A percentile compares a stretch with the other conserved stretches of the same genome.
Conservation (phyloP, 176 grass and related monocot genomes). For the Cenchrus americanus region DNA sequence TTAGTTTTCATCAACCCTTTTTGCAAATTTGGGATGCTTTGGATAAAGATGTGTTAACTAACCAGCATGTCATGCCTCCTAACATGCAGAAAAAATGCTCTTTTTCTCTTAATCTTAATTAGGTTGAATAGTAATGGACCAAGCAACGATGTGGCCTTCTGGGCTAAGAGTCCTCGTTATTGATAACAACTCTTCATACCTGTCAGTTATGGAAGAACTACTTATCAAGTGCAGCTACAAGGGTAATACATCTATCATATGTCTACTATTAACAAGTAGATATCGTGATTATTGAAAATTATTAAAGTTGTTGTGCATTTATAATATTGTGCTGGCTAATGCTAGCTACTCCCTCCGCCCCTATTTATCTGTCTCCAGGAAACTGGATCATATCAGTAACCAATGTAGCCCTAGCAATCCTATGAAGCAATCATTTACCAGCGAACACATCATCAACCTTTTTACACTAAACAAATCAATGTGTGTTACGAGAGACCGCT, state of each 20-base stretch:
- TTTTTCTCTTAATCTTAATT: not conserved
- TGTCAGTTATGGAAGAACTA: constrained; percentile 40
- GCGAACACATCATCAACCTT: no score
- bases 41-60: not conserved
- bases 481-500: no score
- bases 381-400: no score
- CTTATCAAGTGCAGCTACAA: constrained; percentile 51
- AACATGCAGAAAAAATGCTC: not conserved
- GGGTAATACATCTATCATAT: constrained; percentile 23
- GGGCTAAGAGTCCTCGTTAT: constrained; percentile 52
- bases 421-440: no score
- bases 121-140: constrained; percentile 23
- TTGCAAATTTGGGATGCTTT: not conserved
- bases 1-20: not conserved
- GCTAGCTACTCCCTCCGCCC: not conserved
- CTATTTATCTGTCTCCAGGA: no score
- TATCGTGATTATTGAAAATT: not conserved
- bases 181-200: constrained; percentile 39
- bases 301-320: not conserved
- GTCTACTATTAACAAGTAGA: not conserved
- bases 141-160: constrained; percentile 26
- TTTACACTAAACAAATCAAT: no score
- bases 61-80: not conserved
- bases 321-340: not conserved
- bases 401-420: no score